Evolutionary conservation across 495 filamentous ascomycete species (phyloP).

Genomic region (Podospora anserina): DNA sequence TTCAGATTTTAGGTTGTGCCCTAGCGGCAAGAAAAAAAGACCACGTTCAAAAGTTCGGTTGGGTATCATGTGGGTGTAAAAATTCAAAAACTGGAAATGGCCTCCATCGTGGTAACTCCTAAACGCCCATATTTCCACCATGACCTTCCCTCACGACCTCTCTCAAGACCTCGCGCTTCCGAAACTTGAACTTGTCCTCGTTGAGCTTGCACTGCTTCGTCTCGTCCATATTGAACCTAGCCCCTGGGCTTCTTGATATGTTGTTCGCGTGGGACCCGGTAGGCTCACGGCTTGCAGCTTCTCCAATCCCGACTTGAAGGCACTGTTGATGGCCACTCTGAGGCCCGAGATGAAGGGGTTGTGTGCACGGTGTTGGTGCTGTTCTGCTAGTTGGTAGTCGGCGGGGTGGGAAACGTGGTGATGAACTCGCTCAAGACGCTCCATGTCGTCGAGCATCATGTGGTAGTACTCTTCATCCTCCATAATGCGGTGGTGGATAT

Average conservation of each 20-base stretch:
- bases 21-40: too few species aligned
- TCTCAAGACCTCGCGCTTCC: not conserved
- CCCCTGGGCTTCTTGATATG: not conserved
- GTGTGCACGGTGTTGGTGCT: conserved; percentile 1
- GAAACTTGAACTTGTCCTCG: not conserved
- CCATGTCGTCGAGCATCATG: conserved; percentile 29
- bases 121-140: too few species aligned
- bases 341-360: conserved; percentile 21
- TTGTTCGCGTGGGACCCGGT: not conserved
- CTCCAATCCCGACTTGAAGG: conserved; percentile 9
- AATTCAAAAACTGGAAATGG: too few species aligned
- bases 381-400: not conserved
- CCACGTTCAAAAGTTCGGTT: too few species aligned
- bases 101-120: not conserved
- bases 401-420: conserved; percentile 18
- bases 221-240: not conserved
- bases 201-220: not conserved
- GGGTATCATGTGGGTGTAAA: not conserved
- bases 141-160: too few species aligned
- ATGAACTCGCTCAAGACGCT: conserved; percentile 23
- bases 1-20: too few species aligned
- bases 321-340: conserved; percentile 10
- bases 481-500: conserved; percentile 12
- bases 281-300: not conserved
- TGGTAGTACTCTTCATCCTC: conserved; percentile 33